Evolutionary conservation across 2,329 filamentous ascomycete genomes (phyloP), one percentile per base, ranked within the genome.

Genomic region (Sclerotinia nivalis): DNA sequence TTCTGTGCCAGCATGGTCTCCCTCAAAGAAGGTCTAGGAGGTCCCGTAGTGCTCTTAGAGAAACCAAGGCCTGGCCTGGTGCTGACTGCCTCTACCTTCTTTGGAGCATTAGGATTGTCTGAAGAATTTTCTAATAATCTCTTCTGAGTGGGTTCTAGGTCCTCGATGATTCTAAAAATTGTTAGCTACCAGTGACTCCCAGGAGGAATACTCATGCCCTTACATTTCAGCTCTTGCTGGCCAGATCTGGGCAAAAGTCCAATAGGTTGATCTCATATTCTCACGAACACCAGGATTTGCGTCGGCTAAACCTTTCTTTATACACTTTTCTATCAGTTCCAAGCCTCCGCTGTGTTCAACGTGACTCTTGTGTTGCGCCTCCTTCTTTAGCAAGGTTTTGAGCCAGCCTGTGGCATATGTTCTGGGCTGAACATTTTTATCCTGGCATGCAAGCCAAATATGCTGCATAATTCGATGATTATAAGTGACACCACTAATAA

Each of bases 341-440:
- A 97, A 81, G 5, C 93, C 93, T 55, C 93, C 94, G 0, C 87
- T 87, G 77, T 96, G 93, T 78, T 98, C 95, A 71, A 98, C 85
- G 54, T 93, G 89, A 72, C 83, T 87, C 81, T 93, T 97, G 80
- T 97, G 92, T 72, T 88, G 85, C 0, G 87, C 83, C 78, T 96
- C 92, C 75, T 93, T 92, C 74, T 86, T 89, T 52, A 99, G 82
- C 28, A 98, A 80, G 0, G 91, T 96, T 80, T 90, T 92, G 43
- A 98, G 82, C 96, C 96, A 99, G 10, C 87, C 89, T 2, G 91
- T 85, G 1, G 90, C 91, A 79, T 90, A 97, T 1, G 88, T 87
- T 72, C 96, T 89, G 22, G 94, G 91, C 77, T 96, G 91, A 2
- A 94, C 90, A 77, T 97, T 98, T 83, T 97, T 98, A 82, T 99